Evolutionary conservation across 78 protist species (phyloP), one percentile per base, ranked within the genome.

Genomic region (Trichosphaerium sp.): DNA sequence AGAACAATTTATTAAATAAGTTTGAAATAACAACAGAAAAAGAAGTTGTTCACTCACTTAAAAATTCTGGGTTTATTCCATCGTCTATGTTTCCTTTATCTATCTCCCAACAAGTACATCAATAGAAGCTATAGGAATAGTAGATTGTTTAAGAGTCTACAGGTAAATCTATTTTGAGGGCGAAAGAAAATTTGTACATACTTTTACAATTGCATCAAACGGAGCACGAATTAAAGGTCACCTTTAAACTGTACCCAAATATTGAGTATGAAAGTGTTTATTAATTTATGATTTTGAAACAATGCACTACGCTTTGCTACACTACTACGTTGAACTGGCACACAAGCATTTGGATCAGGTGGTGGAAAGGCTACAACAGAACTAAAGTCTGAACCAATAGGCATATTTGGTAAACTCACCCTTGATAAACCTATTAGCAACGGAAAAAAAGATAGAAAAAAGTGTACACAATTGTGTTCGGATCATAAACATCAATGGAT

Each of bases 61-160:
- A 10, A 34, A 54, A n/a, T 12, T 54, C 43, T 54, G 51, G 66
- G 35, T 61, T 21, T 32, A 61, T 41, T 10, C 31, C 28, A 12
- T 8, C 66, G 23, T 11, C 26, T 40, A 8, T 61, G 66, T 61
- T 61, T 34, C 66, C 91, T 21, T 58, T 8, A 23, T 91, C 95
- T 4, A 91, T 87, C 69, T 85, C 80, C 94, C 94, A 91, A 7
- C 96, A 94, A 94, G 96, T 8, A 91, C 65, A 41, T 91, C 96
- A 18, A 91, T 64, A 3, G 85, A 59, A n/a, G 43, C 89, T 37
- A 91, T 64, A n/a, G 85, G 81, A 25, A 44, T 11, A 6, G 15
- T 0, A 0, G 51, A 26, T 5, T 18, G 18, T 15, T 3, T 11
- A 4, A 89, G 28, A 41, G 34, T 11, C 1, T 66, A 42, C n/a